phyloP scores from a whole-genome alignment of 2,329 filamentous ascomycete genomes.

The Cladophialophora psammophila region DNA sequence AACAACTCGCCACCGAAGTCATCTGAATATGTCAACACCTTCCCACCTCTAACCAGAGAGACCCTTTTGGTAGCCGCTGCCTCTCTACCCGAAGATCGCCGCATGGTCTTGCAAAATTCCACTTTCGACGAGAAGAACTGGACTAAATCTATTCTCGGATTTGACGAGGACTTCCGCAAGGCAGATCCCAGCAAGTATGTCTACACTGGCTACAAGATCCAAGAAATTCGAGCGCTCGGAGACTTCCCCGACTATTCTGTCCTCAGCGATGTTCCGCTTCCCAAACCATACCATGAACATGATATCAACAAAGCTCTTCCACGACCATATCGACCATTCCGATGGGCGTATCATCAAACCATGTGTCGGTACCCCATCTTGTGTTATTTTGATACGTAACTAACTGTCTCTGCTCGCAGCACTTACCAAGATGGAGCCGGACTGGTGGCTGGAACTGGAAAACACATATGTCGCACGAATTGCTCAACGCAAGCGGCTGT shows the following conservation, averaged over 20 bases:
- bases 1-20: conserved; percentile 41
- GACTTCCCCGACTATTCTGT: conserved; percentile 80
- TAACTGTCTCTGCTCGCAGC: conserved; percentile 57
- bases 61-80: conserved; percentile 49
- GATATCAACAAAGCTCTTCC: conserved; percentile 72
- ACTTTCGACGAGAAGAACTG: conserved; percentile 46
- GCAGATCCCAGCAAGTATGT: conserved; percentile 58
- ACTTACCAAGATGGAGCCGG: conserved; percentile 76
- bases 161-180: conserved; percentile 50
- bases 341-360: conserved; percentile 88
- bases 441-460: conserved; percentile 92
- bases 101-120: conserved; percentile 28
- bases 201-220: conserved; percentile 72
- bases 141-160: conserved; percentile 48
- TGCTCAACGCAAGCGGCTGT: conserved; percentile 71
- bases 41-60: conserved; percentile 62
- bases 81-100: conserved; percentile 38
- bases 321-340: conserved; percentile 79
- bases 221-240: conserved; percentile 73
- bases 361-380: conserved; percentile 72
- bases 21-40: conserved; percentile 54
- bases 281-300: conserved; percentile 69
- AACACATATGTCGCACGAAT: conserved; percentile 73
- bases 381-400: background rate
- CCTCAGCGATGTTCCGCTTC: conserved; percentile 76